These are phyloP conservation scores for Glycine soja DNA, from an alignment of 306 rosid genomes.

Conservation along the genomic window DNA sequence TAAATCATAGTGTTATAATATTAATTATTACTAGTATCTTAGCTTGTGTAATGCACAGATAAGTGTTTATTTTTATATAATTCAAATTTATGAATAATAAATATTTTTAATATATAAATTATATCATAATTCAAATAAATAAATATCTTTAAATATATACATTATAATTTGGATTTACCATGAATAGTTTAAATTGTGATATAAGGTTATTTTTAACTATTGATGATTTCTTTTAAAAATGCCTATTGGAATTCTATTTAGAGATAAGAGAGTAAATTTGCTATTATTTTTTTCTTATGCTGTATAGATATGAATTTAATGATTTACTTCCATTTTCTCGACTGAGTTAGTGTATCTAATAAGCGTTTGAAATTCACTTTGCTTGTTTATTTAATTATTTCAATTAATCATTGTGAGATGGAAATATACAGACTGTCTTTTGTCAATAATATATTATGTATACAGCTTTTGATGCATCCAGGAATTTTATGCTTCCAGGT, in stretches of 20 bases:
- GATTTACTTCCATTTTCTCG: conserved; percentile 10
- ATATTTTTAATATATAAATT: background rate
- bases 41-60: background rate
- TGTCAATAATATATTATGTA: conserved; percentile 32
- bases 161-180: background rate
- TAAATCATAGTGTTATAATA: conserved; percentile 6
- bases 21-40: background rate
- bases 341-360: conserved; percentile 1
- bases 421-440: conserved; percentile 24
- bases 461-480: conserved; percentile 28
- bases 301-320: conserved; percentile 27
- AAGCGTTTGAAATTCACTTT: conserved; percentile 19
- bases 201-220: background rate
- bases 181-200: background rate
- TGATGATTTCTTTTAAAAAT: background rate
- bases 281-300: conserved; percentile 5
- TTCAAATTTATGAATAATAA: background rate
- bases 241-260: background rate
- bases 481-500: conserved; percentile 69
- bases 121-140: background rate
- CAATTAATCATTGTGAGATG: conserved; percentile 21
- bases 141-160: background rate
- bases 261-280: background rate
- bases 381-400: conserved; percentile 17
- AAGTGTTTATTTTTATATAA: background rate